Base-by-base conservation (phyloP, 768 basidiomycete species). In the Lenzites betulinus region DNA sequence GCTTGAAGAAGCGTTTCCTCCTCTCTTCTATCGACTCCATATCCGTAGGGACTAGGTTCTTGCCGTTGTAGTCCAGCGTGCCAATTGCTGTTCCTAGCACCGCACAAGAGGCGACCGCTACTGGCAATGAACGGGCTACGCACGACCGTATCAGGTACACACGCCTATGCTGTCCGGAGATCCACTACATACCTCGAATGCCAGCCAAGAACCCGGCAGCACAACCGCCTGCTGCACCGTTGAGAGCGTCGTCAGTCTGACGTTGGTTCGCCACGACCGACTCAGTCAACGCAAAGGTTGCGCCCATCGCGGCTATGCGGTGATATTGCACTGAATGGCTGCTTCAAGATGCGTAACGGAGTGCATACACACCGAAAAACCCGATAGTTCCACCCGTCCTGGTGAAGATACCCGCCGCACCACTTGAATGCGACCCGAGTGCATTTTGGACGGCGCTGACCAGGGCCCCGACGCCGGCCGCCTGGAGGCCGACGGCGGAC, bases 151-250 rank as follows among this genome's bases (percentile, higher is more conserved):
- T 61, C 36, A 60, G 49, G 2, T 12, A 3, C 15, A 13, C 15
- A 33, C 54, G 44, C 46, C 44, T 23, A 65, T 38, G 2, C 9
- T 20, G 9, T 4, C 30, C 28, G 23, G 22, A 60, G 16, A 30
- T 51, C 55, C 51, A 43, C 23, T 12, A 75, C 83, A 41, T 68
- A 93, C 92, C 82, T 79, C 92, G 83, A 58, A 95, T 75, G 54
- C 95, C 95, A 30, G 92, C 92, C 63, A 96, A 76, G 76, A 96
- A 93, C 47, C 95, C 95, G 52, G 94, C 94, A 49, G 94, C 94
- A 76, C 94, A 96, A 57, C 90, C 95, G 55, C 91, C 95, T 52
- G 85, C 85, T 47, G 88, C 89, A 50, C 90, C 89, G 68, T 94
- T 97, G 62, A 91, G 68, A 42, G 88, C 79, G 71, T 98, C 95